These are phyloP conservation scores for Coix lacrymajobi DNA, from an alignment of 176 grass and related monocot genomes.

Conservation along the genomic window DNA sequence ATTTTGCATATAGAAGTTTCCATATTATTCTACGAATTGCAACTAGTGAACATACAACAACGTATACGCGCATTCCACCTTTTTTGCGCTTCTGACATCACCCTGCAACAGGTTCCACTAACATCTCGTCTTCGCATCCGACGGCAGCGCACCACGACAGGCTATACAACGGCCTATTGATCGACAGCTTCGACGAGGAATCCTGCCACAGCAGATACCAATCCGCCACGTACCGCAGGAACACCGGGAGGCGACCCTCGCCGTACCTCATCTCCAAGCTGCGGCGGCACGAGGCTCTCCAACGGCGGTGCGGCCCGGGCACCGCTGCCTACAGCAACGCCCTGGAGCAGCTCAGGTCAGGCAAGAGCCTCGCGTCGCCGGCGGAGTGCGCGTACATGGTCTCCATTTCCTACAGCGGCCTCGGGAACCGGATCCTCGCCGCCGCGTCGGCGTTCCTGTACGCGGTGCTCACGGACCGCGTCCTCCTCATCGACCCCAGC, in stretches of 20 bases:
- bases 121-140: not conserved
- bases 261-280: constrained; percentile 45
- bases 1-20: too few species aligned
- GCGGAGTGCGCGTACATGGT: constrained; percentile 56
- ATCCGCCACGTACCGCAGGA: constrained; percentile 40
- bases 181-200: constrained; percentile 12
- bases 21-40: too few species aligned
- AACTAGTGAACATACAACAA: too few species aligned
- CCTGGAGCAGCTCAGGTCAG: constrained; percentile 34
- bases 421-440: constrained; percentile 70
- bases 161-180: constrained; percentile 44
- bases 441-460: constrained; percentile 67
- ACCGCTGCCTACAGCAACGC: constrained; percentile 44
- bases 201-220: constrained; percentile 61
- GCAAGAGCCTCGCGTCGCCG: not conserved
- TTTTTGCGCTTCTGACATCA: not conserved
- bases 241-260: constrained; percentile 20
- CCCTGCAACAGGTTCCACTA: not conserved
- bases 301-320: constrained; percentile 54
- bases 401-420: constrained; percentile 44
- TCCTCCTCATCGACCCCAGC: constrained; percentile 49
- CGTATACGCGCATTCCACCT: too few species aligned
- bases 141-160: not conserved
- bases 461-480: constrained; percentile 57
- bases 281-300: constrained; percentile 47